These are phyloP conservation scores for Linanthus parryae DNA, from an alignment of 148 eudicot species.

Conservation along the genomic window DNA sequence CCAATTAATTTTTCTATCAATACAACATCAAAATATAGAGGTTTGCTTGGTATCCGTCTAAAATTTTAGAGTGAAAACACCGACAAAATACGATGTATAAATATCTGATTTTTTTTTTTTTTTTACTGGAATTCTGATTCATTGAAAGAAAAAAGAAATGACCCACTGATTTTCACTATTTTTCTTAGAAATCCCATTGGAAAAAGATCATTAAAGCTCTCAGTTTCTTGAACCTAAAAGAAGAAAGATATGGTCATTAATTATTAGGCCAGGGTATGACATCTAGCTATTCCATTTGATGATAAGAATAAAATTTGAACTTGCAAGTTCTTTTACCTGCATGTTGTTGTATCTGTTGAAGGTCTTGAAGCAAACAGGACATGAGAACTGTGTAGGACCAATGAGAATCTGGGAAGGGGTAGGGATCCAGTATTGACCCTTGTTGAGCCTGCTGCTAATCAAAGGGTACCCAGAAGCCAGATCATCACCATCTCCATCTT, in stretches of 20 bases:
- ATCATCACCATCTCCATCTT: conserved; percentile 15
- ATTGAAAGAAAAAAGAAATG: not conserved
- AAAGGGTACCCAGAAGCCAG: conserved; percentile 33
- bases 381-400: conserved; percentile 95
- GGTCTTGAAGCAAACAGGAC: conserved; percentile 90
- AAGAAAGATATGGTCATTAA: not conserved
- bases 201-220: too few species aligned
- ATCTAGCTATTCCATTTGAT: not conserved
- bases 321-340: conserved; percentile 43
- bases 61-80: not conserved
- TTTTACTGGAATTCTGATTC: too few species aligned
- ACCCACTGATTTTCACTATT: too few species aligned
- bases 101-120: too few species aligned
- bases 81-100: too few species aligned
- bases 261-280: not conserved
- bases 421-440: conserved; percentile 96
- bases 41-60: not conserved
- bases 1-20: conserved; percentile 33
- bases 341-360: conserved; percentile 97
- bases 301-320: not conserved
- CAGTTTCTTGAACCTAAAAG: not conserved
- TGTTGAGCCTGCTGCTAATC: conserved; percentile 34
- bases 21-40: not conserved
- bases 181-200: not conserved
- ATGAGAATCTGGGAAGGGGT: conserved; percentile 93